phyloP scores from a whole-genome alignment of 2,329 filamentous ascomycete species.

The Trichophyton simii region DNA sequence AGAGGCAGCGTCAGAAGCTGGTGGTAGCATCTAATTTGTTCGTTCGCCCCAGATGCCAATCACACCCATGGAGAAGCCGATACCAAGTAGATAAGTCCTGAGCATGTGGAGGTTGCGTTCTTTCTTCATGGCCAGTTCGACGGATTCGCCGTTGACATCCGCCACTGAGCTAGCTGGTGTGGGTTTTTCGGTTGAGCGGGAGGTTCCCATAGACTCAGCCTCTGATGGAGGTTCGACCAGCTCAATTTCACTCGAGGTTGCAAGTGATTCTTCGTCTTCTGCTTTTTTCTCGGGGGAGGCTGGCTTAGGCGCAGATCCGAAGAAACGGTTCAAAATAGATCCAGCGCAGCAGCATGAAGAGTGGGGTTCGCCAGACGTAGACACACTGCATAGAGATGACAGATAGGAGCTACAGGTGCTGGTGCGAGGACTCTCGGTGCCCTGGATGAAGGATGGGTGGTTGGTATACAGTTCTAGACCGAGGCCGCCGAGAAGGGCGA shows the following conservation, averaged over 20 bases:
- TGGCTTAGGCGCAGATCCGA: background rate
- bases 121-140: conserved; percentile 32
- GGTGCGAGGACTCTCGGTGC: conserved; percentile 17
- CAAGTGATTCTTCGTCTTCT: conserved; percentile 13
- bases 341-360: conserved; percentile 1
- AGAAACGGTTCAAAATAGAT: background rate
- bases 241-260: conserved; percentile 13
- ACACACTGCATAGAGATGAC: conserved; percentile 6
- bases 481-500: conserved; percentile 36
- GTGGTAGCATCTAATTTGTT: background rate
- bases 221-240: conserved; percentile 12
- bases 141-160: conserved; percentile 35
- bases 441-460: conserved; percentile 39
- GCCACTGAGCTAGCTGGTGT: conserved; percentile 17
- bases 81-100: conserved; percentile 28
- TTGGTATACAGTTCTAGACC: conserved; percentile 62
- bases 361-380: background rate
- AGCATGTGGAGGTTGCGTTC: conserved; percentile 30
- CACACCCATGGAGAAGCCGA: conserved; percentile 35
- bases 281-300: conserved; percentile 17
- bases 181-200: background rate
- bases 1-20: background rate
- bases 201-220: conserved; percentile 6
- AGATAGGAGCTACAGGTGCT: conserved; percentile 1
- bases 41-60: conserved; percentile 38